Percentiles rank a stretch among this genome's conserved stretches.
These are phyloP conservation scores for Uronychia binucleata DNA, from an alignment of 73 alveolate species.

Conservation along the genomic window DNA sequence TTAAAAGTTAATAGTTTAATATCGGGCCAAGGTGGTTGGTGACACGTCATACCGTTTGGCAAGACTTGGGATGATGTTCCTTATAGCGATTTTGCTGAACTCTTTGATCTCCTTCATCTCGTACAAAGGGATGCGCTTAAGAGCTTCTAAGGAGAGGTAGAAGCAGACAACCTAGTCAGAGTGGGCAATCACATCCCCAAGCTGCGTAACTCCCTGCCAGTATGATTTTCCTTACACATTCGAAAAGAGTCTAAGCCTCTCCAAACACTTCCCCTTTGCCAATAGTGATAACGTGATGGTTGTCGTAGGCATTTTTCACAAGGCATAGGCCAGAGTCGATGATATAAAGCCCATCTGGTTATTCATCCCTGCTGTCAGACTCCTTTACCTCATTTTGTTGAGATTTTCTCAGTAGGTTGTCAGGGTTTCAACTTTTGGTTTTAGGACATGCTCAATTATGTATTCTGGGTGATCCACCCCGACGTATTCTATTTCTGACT, in stretches of 20 bases:
- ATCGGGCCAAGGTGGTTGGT: background rate
- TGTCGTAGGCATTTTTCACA: slow-evolving; percentile 28
- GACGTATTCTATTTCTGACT: background rate
- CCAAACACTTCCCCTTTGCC: slow-evolving; percentile 50
- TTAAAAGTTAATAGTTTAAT: no score
- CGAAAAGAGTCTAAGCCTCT: background rate
- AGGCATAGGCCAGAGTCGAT: slow-evolving; percentile 43
- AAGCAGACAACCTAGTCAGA: slow-evolving; percentile 29
- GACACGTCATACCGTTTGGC: background rate
- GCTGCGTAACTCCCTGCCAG: slow-evolving; percentile 10
- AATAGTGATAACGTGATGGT: slow-evolving; percentile 3
- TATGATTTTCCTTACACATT: background rate
- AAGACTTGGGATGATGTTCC: background rate
- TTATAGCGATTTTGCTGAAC: background rate
- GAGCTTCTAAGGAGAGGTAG: slow-evolving; percentile 15
- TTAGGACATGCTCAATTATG: background rate
- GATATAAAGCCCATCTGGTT: slow-evolving; percentile 38
- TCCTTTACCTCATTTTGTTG: background rate
- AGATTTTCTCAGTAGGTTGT: background rate
- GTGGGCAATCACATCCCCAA: slow-evolving; percentile 33
- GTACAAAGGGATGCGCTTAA: slow-evolving; percentile 22
- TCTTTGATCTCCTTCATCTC: slow-evolving; percentile 3
- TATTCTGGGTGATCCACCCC: background rate
- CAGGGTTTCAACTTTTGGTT: background rate
- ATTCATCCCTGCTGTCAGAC: background rate